phyloP scores from a whole-genome alignment of 306 rosid genomes.

The Fagus sylvatica region DNA sequence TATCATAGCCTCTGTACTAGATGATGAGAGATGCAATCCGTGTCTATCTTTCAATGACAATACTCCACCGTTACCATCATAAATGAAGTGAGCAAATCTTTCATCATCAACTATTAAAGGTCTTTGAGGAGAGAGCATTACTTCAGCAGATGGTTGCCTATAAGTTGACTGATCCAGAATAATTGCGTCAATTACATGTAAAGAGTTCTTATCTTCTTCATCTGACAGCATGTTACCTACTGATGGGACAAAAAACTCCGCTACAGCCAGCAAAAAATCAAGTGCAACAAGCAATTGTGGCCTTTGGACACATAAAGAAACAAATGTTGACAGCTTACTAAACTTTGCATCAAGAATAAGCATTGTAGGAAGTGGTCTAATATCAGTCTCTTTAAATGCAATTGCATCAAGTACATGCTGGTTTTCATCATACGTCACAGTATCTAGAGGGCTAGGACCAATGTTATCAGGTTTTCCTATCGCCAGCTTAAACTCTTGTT shows the following conservation, averaged over 20 bases:
- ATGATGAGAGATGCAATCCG: slow-evolving; percentile 54
- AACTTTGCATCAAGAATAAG: slow-evolving; percentile 82
- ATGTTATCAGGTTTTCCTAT: slow-evolving; percentile 69
- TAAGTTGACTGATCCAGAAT: slow-evolving; percentile 57
- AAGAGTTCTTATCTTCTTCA: slow-evolving; percentile 50
- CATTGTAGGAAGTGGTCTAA: slow-evolving; percentile 72
- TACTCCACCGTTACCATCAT: slow-evolving; percentile 88
- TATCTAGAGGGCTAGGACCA: slow-evolving; percentile 39
- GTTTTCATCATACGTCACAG: slow-evolving; percentile 37
- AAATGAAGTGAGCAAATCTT: slow-evolving; percentile 68
- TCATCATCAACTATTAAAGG: slow-evolving; percentile 85
- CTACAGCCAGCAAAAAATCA: slow-evolving; percentile 91
- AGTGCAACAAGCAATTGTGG: slow-evolving; percentile 93
- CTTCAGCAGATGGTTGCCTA: slow-evolving; percentile 69
- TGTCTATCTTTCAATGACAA: slow-evolving; percentile 59
- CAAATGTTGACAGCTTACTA: slow-evolving; percentile 50
- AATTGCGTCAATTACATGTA: slow-evolving; percentile 58
- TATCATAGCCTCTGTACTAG: slow-evolving; percentile 74
- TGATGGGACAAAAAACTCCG: slow-evolving; percentile 89
- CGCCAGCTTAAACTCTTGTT: slow-evolving; percentile 80
- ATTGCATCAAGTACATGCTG: slow-evolving; percentile 38
- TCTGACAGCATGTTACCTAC: slow-evolving; percentile 58
- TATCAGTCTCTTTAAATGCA: slow-evolving; percentile 28
- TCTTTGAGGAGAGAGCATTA: slow-evolving; percentile 69
- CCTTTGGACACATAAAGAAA: slow-evolving; percentile 80